Evolutionary conservation across 2,329 filamentous ascomycete species (phyloP), one percentile per base, ranked within the genome.

Genomic region (Fonsecaea multimorphosa): DNA sequence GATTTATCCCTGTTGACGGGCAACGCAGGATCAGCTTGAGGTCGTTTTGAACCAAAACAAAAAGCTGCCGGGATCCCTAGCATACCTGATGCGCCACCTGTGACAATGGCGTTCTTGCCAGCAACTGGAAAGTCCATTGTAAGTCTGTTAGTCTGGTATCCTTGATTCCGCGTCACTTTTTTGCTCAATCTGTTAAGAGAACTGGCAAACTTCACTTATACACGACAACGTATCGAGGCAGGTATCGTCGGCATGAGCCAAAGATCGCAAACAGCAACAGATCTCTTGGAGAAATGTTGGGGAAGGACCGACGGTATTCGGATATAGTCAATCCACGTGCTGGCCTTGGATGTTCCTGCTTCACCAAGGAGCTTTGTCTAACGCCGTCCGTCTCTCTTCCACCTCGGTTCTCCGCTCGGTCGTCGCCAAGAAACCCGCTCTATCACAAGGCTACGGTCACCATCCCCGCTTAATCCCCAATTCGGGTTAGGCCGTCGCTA

Each of bases 1-100:
- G 71, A 67, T 81, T 82, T 54, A 82, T 82, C 7, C 80, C 80
- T 81, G 22, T 49, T 19, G 6, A 24, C 9, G 19, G 1, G 11
- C 44, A 24, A 3, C 8, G 29, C 12, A 49, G 9, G 9, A 24
- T 49, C 22, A 49, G 44, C 22, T 12, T 4, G 6, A 24, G 12
- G 9, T 7, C 40, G 14, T 16, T 9, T 19, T 40, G n/a, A 44
- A 27, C 12, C 5, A 11, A 38, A 36, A 55, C 1, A 5, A 19
- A 34, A 40, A 40, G n/a, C 38, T n/a, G 14, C 38, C 4, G 38
- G 38, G 38, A 1, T 19, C 3, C 8, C 2, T 27, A 60, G 12
- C 34, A 5, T 63, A 57, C 60, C 60, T 57, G 51, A 58, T 9
- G 61, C 65, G 16, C 61, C 62, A 2, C 65, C 65, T 34, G 65